Percentiles rank a stretch among this genome's conserved stretches.
phyloP scores from a whole-genome alignment of 1,139 yeast species.

The Kurtzmaniella quercitrusa region DNA sequence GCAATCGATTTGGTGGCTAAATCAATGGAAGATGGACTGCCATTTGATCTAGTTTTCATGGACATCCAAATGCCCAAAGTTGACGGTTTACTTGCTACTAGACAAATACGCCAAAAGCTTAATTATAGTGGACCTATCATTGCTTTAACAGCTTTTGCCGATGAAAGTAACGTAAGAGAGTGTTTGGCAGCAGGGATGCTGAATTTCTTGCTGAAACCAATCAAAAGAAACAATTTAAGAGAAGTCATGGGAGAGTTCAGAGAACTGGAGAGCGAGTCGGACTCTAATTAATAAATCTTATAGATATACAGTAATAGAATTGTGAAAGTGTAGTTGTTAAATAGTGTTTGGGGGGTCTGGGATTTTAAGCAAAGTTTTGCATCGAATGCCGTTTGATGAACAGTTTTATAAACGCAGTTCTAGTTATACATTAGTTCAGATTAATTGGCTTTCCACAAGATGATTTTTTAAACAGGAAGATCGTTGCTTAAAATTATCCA shows the following conservation, averaged over 20 bases:
- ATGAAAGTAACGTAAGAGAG: constrained; percentile 73
- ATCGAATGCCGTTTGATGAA: too few relatives aligned
- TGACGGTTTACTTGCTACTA: constrained; percentile 84
- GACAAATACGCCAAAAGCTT: constrained; percentile 60
- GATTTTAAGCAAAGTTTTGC: too few relatives aligned
- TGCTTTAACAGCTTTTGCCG: constrained; percentile 93
- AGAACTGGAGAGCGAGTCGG: background rate
- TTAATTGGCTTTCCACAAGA: too few relatives aligned
- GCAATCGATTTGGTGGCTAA: constrained; percentile 65
- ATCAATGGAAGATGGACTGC: constrained; percentile 34
- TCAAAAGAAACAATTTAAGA: constrained; percentile 63
- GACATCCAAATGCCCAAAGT: constrained; percentile 95
- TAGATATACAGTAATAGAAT: background rate
- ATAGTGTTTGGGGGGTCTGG: too few relatives aligned
- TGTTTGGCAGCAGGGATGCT: constrained; percentile 84
- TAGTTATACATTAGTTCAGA: too few relatives aligned
- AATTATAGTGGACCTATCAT: constrained; percentile 74
- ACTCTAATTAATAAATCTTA: background rate
- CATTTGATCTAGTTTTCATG: constrained; percentile 80
- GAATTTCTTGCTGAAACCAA: constrained; percentile 85
- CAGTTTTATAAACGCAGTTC: too few relatives aligned
- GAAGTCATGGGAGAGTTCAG: constrained; percentile 44
- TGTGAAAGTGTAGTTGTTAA: background rate
- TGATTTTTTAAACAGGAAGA: too few relatives aligned
- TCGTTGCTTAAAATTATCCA: too few relatives aligned